Evolutionary conservation across 768 basidiomycete genomes (phyloP).

Genomic region (Phlebiopsis gigantea): DNA sequence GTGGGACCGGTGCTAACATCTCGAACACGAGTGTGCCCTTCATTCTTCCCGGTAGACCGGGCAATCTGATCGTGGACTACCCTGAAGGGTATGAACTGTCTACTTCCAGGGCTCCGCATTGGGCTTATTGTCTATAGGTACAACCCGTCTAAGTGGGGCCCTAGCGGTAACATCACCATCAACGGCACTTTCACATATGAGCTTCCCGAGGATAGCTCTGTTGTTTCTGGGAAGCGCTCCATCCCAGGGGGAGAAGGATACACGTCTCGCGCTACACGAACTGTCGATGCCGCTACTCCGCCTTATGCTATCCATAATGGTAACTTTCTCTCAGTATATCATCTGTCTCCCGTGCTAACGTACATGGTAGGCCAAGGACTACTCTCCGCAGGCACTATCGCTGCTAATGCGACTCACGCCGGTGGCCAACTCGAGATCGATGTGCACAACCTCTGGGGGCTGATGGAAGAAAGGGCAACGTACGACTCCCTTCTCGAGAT

Average conservation of each 20-base stretch:
- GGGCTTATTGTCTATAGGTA: constrained; percentile 38
- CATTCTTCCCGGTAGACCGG: constrained; percentile 52
- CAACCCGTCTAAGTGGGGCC: constrained; percentile 52
- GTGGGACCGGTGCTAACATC: constrained; percentile 53
- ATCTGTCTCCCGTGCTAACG: neutral
- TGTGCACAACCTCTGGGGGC: constrained; percentile 64
- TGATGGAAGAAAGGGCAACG: constrained; percentile 67
- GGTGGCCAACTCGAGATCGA: constrained; percentile 60
- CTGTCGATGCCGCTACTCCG: constrained; percentile 46
- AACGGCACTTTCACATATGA: constrained; percentile 57
- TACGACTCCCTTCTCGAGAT: constrained; percentile 51
- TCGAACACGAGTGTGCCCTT: constrained; percentile 51
- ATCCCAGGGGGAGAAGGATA: neutral
- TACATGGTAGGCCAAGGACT: constrained; percentile 38
- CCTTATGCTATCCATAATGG: constrained; percentile 73
- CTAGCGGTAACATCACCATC: constrained; percentile 70
- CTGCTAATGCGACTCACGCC: constrained; percentile 67
- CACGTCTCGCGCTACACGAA: constrained; percentile 15
- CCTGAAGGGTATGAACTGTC: constrained; percentile 55
- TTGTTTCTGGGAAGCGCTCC: neutral
- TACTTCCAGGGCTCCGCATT: neutral
- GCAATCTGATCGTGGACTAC: constrained; percentile 47
- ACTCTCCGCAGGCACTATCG: constrained; percentile 49
- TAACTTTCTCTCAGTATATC: constrained; percentile 16
- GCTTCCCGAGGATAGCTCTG: no score